Evolutionary conservation across 2,329 filamentous ascomycete genomes (phyloP).

Genomic region (Trichophyton benhamiae): DNA sequence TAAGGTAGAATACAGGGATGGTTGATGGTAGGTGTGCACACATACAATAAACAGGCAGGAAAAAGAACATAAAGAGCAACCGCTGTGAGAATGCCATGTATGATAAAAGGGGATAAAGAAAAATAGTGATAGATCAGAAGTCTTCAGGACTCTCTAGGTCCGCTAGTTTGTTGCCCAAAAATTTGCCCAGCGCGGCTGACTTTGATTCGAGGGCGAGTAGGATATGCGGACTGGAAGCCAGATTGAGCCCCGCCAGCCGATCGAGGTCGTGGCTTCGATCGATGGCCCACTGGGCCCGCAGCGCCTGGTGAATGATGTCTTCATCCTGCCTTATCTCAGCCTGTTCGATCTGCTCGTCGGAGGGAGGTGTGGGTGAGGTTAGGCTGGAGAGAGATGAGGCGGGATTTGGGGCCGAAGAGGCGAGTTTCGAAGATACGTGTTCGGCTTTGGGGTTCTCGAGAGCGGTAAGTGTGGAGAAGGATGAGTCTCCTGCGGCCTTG

Average conservation of each 20-base stretch:
- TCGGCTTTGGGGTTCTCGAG: slow-evolving; percentile 6
- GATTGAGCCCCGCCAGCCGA: slow-evolving; percentile 29
- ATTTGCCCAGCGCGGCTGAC: slow-evolving; percentile 30
- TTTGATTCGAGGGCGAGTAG: slow-evolving; percentile 33
- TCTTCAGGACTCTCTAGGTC: slow-evolving; percentile 33
- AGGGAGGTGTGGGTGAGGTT: not conserved
- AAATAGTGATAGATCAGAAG: slow-evolving; percentile 20
- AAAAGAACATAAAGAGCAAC: not conserved
- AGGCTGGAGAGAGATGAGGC: slow-evolving; percentile 4
- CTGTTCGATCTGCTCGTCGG: not conserved
- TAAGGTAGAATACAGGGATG: not conserved
- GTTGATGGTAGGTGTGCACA: not conserved
- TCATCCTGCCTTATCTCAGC: slow-evolving; percentile 5
- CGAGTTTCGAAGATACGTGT: slow-evolving; percentile 8
- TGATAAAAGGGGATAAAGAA: not conserved
- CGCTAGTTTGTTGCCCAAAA: slow-evolving; percentile 29
- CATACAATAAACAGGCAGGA: not conserved
- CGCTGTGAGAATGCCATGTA: not conserved
- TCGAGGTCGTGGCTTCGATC: slow-evolving; percentile 30
- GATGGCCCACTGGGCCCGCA: slow-evolving; percentile 29
- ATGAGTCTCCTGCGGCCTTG: slow-evolving; percentile 4
- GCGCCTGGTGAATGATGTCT: slow-evolving; percentile 17
- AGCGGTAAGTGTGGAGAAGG: slow-evolving; percentile 6
- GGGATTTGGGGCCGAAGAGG: slow-evolving; percentile 13
- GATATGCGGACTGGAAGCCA: slow-evolving; percentile 28